Evolutionary conservation across 768 basidiomycete species (phyloP), one percentile per base, ranked within the genome.

Genomic region (Cytidiella melzeri): DNA sequence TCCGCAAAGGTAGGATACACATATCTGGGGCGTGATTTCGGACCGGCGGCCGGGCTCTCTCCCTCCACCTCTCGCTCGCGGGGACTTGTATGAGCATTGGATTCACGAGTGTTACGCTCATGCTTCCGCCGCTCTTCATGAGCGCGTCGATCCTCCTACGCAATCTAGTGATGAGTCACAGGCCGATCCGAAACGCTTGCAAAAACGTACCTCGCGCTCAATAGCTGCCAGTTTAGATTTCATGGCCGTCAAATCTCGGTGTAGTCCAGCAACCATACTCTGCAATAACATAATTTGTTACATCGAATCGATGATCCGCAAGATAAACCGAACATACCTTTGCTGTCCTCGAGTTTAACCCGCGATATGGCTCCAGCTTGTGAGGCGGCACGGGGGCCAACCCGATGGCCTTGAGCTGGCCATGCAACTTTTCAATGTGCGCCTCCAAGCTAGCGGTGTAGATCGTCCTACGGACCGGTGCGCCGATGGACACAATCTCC

Each of bases 241-340:
- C 15, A 75, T 64, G 3, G 80, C 67, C 0, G 77, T 74, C 3
- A 75, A 72, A 53, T 88, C 85, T 58, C 83, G 74, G 43, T 86
- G 81, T 4, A 88, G 72, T 21, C 81, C 81, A 0, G 84, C 73
- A 3, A 87, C 80, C 79, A 85, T 86, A 55, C 83, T 84, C 86
- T 88, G 48, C 43, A 21, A 38, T n/a, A 3, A 53, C 5, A 23
- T 12, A 34, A 7, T 7, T 34, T 15, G 15, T 7, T 15, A 34
- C 30, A 34, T 34, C 30, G 30, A 7, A 34, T 34, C 15, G 9
- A 7, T 34, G 30, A n/a, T n/a, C 30, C 30, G 30, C 30, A 34
- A 34, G 30, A 15, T 7, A 34, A n/a, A n/a, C n/a, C 15, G 13
- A 13, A 56, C 58, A 40, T 48, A 84, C 86, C 74, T 86, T 87